Conservation (phyloP, 2,329 filamentous ascomycete genomes). For the Thelonectria blattea region DNA sequence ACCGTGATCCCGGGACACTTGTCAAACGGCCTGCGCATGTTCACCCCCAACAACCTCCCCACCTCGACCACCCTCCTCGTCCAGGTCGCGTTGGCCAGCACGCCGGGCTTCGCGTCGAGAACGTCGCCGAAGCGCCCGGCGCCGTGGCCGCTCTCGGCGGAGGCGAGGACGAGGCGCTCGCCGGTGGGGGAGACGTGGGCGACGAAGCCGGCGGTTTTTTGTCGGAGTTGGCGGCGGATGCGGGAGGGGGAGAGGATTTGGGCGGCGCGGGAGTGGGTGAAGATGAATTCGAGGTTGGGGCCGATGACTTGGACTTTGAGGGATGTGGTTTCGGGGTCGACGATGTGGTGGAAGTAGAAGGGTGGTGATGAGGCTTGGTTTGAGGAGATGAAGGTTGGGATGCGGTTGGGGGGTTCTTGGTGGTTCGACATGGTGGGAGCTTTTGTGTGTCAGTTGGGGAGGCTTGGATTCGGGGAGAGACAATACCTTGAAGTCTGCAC, state of each 20-base stretch:
- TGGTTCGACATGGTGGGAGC: slow-evolving; percentile 13
- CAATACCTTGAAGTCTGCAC: not conserved
- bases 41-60: slow-evolving; percentile 39
- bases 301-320: slow-evolving; percentile 42
- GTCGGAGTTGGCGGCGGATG: slow-evolving; percentile 26
- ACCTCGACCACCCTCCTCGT: slow-evolving; percentile 38
- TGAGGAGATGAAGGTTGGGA: slow-evolving; percentile 31
- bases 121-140: slow-evolving; percentile 38
- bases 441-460: not conserved
- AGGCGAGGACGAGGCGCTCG: slow-evolving; percentile 38
- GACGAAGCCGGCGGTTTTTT: slow-evolving; percentile 44
- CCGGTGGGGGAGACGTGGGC: slow-evolving; percentile 26
- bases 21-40: slow-evolving; percentile 41
- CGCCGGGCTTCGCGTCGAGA: slow-evolving; percentile 30
- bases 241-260: not conserved
- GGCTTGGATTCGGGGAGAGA: not conserved
- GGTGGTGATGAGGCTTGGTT: slow-evolving; percentile 25
- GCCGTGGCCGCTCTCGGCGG: slow-evolving; percentile 45
- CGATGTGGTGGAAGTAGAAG: slow-evolving; percentile 43
- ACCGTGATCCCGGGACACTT: not conserved
- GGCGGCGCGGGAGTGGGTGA: slow-evolving; percentile 38
- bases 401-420: slow-evolving; percentile 10
- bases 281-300: slow-evolving; percentile 40
- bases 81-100: slow-evolving; percentile 44
- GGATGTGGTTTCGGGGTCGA: slow-evolving; percentile 32